phyloP scores from a whole-genome alignment of 148 eudicot genomes.

The Spergularia bocconei region DNA sequence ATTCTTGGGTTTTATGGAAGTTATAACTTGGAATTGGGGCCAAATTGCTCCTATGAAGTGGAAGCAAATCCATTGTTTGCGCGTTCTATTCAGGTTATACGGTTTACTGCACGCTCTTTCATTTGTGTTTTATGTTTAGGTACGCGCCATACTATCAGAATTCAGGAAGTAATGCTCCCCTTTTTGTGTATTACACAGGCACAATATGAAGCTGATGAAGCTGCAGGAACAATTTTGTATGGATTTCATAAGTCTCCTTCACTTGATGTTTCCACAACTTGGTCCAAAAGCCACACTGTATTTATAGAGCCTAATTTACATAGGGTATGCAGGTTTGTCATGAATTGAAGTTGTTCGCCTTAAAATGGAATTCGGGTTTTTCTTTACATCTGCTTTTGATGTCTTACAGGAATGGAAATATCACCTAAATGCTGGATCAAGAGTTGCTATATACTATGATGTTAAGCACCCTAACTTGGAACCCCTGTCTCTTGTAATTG shows the following conservation, averaged over 20 bases:
- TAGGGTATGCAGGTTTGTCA: constrained; percentile 26
- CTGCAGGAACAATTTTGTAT: constrained; percentile 49
- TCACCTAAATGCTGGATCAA: constrained; percentile 52
- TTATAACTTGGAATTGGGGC: constrained; percentile 43
- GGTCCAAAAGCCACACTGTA: constrained; percentile 41
- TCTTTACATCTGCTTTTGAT: neutral
- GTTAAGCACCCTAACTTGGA: constrained; percentile 37
- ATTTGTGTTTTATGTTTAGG: neutral
- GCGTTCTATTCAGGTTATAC: constrained; percentile 44
- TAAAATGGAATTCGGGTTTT: neutral
- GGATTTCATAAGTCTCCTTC: constrained; percentile 60
- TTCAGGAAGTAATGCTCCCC: neutral
- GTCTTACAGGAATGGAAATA: constrained; percentile 52
- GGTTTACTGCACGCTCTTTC: neutral
- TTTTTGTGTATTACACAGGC: constrained; percentile 33
- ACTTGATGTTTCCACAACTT: constrained; percentile 49
- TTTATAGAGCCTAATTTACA: constrained; percentile 30
- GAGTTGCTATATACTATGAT: constrained; percentile 41
- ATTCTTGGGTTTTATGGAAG: constrained; percentile 56
- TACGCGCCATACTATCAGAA: neutral
- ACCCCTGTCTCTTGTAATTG: constrained; percentile 44
- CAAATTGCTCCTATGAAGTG: constrained; percentile 43
- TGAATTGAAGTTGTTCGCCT: neutral
- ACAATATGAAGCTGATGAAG: constrained; percentile 35
- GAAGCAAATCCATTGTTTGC: constrained; percentile 46